Evolutionary conservation across 2,329 filamentous ascomycete genomes (phyloP).

Genomic region (Phymatotrichopsis omnivora): DNA sequence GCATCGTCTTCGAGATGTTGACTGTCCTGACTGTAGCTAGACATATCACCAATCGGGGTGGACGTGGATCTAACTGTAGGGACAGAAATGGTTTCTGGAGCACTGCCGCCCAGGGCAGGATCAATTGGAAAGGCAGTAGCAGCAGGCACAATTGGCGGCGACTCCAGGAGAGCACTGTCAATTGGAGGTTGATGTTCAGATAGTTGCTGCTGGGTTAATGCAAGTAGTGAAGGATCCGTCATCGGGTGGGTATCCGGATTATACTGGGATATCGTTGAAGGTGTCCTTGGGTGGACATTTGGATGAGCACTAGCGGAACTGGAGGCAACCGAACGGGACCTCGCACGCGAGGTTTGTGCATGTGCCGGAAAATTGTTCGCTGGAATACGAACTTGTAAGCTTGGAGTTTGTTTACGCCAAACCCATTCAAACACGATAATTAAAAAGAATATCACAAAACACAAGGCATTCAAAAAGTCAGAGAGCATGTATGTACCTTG

Average conservation of each 20-base stretch:
- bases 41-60: constrained; percentile 19
- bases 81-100: constrained; percentile 9
- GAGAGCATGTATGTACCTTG: constrained; percentile 18
- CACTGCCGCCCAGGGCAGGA: constrained; percentile 24
- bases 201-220: constrained; percentile 26
- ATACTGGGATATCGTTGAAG: constrained; percentile 20
- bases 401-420: too few relatives aligned
- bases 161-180: constrained; percentile 18
- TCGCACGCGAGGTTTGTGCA: constrained; percentile 24
- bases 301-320: constrained; percentile 19
- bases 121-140: constrained; percentile 27
- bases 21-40: constrained; percentile 19
- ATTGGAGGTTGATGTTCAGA: constrained; percentile 23
- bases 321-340: constrained; percentile 25
- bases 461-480: constrained; percentile 1
- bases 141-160: constrained; percentile 13
- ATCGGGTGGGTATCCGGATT: constrained; percentile 23
- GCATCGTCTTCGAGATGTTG: constrained; percentile 21
- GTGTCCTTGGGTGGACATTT: constrained; percentile 20
- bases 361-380: constrained; percentile 18
- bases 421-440: too few relatives aligned
- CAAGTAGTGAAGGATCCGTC: constrained; percentile 26
- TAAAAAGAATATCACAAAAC: too few relatives aligned
- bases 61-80: constrained; percentile 13
- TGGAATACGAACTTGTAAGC: too few relatives aligned